Base-by-base conservation (phyloP, 805 yeast species). In the Diddensiella caesifluorescens region DNA sequence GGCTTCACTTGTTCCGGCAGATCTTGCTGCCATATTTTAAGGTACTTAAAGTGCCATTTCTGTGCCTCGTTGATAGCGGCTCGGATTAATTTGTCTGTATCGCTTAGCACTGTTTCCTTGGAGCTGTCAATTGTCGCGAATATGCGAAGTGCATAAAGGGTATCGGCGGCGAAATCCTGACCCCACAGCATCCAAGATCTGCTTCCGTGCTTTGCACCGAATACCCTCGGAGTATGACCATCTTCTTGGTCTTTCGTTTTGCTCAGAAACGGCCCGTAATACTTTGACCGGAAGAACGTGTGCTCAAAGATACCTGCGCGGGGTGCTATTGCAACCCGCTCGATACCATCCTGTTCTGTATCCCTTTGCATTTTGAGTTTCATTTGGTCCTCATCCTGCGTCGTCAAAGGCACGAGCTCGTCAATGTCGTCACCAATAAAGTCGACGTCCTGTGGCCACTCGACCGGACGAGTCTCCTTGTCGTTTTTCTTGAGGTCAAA, bases 1-100 rank as follows among this genome's bases (percentile, higher is more conserved):
- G 28, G 22, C 7, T 9, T 38, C 15, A 27, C 33, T 19, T 13
- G 28, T 15, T 20, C 42, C 2, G 65, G 65, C 4, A 64, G 52
- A 43, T 61, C 70, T 29, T 52, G 60, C 40, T 66, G 64, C 77
- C 77, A 73, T 22, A 71, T 48, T 23, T 53, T 57, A 18, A 69
- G 32, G 12, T 54, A 47, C 3, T 46, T 46, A 6, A 69, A 49
- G 1, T 50, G 44, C 27, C 58, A 52, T 2, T 32, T 33, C 28
- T 55, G 46, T 2, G 69, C 63, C 39, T 72, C 74, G 22, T 22
- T 27, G n/a, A 49, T 35, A 4, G 49, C 50, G 3, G 51, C 52
- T 13, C 16, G 26, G 18, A 53, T 20, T 4, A 53, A 46, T 31
- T 51, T 45, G 18, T 62, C 49, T 1, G 70, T 63, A n/a, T 61